Base-by-base conservation (phyloP, 1,139 yeast genomes). In the Fermentozyma sake region DNA sequence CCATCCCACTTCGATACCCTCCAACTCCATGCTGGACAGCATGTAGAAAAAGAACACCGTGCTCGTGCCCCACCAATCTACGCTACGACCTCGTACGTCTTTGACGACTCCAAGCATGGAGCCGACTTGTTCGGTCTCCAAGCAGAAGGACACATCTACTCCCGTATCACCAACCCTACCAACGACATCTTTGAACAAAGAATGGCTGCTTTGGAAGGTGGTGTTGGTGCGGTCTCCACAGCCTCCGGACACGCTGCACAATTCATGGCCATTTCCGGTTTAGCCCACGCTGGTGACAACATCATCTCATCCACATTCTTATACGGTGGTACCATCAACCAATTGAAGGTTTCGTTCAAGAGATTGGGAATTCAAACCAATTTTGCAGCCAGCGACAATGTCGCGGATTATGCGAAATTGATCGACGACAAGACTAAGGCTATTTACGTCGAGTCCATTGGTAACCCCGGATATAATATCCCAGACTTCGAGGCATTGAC, bases 201-300 rank as follows among this genome's bases (percentile, higher is more conserved):
- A 62, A 70, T 91, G 32, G 94, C 96, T 33, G 93, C 95, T 28
- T 72, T 91, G 38, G 98, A 91, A 61, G 82, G 83, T 34, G 98
- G 97, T 49, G 78, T 79, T 31, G 95, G 82, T 38, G 97, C 95
- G 4, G 62, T 89, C 36, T 93, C 95, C n/a, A 80, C 82, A 18
- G 59, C 95, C 16, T 87, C 96, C 8, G 97, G 98, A 37, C 96
- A 87, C 61, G 91, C 96, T 30, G 96, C 97, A 20, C 96, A 87
- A 57, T 74, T 86, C 44, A 55, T 84, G 36, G 95, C 96, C 18
- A 68, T 87, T 50, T 69, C 85, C 22, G 87, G 87, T 34, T 71
- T 87, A 46, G 95, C 96, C 22, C 87, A 82, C 46, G 58, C 75
- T 29, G 97, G 97, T 43, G 95, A 86, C 55, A 91, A 91, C 61